Base-by-base conservation (phyloP, 306 rosid genomes). In the Citrullus colocynthis region DNA sequence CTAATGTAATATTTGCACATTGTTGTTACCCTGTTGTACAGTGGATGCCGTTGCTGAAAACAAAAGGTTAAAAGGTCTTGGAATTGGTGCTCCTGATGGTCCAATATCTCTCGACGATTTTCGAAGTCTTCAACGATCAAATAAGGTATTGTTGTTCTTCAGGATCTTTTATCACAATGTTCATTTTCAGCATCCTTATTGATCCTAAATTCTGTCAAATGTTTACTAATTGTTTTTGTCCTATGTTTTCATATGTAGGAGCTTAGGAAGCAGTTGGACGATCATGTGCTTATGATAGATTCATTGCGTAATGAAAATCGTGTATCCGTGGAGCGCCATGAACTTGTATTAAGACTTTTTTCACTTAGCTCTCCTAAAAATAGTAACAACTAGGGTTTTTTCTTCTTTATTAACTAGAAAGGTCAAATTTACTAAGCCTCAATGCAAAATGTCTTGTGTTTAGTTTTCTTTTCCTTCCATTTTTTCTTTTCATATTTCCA, bases 61-160 rank as follows among this genome's bases (percentile, higher is more conserved):
- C 84, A 95, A 95, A 93, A 90, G 97, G 85, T 80, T 86, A 74
- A 95, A 89, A 86, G 99, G 99, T 42, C 86, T 95, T 82, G 99
- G 99, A 79, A 89, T 95, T 78, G 99, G 99, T 55, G 97, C 92
- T 80, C 93, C 97, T 7, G 93, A 95, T 86, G 98, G 97, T 83
- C 97, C 99, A 13, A 78, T 95, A 81, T 95, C 99, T 77, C 97
- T 92, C 79, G 99, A 95, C 84, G 99, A 95, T 86, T 95, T 95
- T 85, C 96, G 97, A 76, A 95, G 97, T 78, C 96, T 95, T 83
- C 97, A 92, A 79, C 86, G 91, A 79, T 95, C 99, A 74, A 95
- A 95, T 85, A 86, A 59, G 85, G 97, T 95, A 78, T 32, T 81
- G 65, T 81, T 75, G 57, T 18, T 15, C 34, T 72, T 24, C 1